Conservation (phyloP, 371 early-diverging fungal genomes). For the Mortierella sp. region DNA sequence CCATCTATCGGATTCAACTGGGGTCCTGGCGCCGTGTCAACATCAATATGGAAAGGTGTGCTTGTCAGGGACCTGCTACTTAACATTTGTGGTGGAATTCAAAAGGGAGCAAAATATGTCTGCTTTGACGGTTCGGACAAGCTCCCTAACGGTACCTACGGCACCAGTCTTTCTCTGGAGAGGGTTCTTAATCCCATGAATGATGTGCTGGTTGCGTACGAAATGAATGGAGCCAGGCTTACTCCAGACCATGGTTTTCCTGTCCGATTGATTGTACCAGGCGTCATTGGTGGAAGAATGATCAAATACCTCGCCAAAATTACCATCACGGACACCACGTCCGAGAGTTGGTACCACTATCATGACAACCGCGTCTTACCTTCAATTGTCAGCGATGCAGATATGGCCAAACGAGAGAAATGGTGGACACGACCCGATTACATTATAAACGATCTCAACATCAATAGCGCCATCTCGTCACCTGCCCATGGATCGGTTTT, state of each 20-base stretch:
- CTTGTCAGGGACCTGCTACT: conserved; percentile 78
- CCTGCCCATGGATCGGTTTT: conserved; percentile 57
- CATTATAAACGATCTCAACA: conserved; percentile 79
- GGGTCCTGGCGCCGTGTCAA: conserved; percentile 79
- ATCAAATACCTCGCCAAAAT: conserved; percentile 85
- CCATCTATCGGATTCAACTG: conserved; percentile 82
- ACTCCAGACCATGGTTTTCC: conserved; percentile 87
- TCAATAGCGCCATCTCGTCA: conserved; percentile 64
- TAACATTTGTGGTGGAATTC: conserved; percentile 61
- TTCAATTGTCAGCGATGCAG: conserved; percentile 59
- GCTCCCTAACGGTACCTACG: conserved; percentile 77
- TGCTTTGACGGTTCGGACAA: conserved; percentile 78
- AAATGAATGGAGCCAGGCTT: conserved; percentile 86
- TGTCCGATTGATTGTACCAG: conserved; percentile 85
- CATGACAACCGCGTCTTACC: conserved; percentile 89
- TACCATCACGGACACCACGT: conserved; percentile 69
- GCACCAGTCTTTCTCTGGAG: conserved; percentile 78
- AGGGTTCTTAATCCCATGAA: conserved; percentile 76
- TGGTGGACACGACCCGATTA: conserved; percentile 72
- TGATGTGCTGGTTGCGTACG: conserved; percentile 87
- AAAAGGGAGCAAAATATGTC: conserved; percentile 66
- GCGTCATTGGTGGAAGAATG: conserved; percentile 87
- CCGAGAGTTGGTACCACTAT: conserved; percentile 79
- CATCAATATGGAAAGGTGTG: conserved; percentile 86
- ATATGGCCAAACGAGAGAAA: conserved; percentile 60